A percentile compares a stretch with the other conserved stretches of the same genome.
These are phyloP conservation scores for Phytophthora pini DNA, from an alignment of 352 stramenopile species.

Conservation along the genomic window DNA sequence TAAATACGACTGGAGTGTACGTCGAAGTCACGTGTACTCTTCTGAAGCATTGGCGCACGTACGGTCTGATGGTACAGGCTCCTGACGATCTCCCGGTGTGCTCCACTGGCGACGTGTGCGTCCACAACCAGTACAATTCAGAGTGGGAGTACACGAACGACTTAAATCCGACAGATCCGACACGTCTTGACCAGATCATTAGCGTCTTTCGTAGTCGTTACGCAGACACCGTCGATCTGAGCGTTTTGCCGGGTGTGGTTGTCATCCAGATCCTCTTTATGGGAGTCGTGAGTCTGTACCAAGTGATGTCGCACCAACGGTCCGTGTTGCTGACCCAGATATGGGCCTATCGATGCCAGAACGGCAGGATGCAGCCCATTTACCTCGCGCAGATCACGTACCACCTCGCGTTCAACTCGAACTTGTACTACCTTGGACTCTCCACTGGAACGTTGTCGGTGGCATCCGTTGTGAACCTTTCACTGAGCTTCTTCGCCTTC, in stretches of 20 bases:
- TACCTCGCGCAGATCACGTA: conserved; percentile 20
- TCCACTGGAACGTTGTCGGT: not conserved
- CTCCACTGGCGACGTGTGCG: conserved; percentile 9
- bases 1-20: conserved; percentile 19
- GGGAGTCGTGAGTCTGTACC: conserved; percentile 21
- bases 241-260: conserved; percentile 11
- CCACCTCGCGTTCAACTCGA: conserved; percentile 21
- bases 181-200: conserved; percentile 3
- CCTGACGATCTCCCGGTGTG: conserved; percentile 23
- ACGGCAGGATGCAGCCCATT: conserved; percentile 16
- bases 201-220: conserved; percentile 19
- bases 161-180: not conserved
- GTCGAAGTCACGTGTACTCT: conserved; percentile 19
- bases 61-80: conserved; percentile 18
- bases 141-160: conserved; percentile 19
- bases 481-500: conserved; percentile 16
- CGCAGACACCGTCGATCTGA: conserved; percentile 15
- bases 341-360: conserved; percentile 1
- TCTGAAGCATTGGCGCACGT: conserved; percentile 7
- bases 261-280: conserved; percentile 25
- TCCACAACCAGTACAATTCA: conserved; percentile 21
- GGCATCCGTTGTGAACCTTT: conserved; percentile 4
- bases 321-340: conserved; percentile 6
- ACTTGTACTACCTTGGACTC: conserved; percentile 15
- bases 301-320: conserved; percentile 19